These are phyloP conservation scores for Hypocreales sp. DNA, from an alignment of 2,329 filamentous ascomycete genomes.

Conservation along the genomic window DNA sequence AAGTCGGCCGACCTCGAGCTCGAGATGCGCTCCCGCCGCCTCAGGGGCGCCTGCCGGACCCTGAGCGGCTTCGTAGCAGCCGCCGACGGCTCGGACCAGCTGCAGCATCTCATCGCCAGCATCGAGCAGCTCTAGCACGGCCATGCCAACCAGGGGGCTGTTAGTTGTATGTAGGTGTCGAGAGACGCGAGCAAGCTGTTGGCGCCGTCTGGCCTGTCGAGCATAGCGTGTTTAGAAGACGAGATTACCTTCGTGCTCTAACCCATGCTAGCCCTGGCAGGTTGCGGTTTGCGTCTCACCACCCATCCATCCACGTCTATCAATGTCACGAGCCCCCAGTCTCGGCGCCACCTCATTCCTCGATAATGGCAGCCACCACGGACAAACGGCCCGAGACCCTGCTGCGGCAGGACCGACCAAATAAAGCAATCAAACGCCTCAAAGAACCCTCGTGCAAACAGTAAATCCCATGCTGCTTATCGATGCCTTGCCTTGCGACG, in stretches of 20 bases:
- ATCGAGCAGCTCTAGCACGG: constrained; percentile 48
- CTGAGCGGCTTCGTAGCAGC: constrained; percentile 26
- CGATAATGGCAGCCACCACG: too few species aligned
- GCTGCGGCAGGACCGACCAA: too few species aligned
- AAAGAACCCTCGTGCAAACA: too few species aligned
- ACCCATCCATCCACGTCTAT: constrained; percentile 1
- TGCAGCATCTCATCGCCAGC: constrained; percentile 36
- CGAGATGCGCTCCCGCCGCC: constrained; percentile 46
- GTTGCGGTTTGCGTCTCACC: background rate
- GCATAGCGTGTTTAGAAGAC: constrained; percentile 1
- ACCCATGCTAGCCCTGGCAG: too few species aligned
- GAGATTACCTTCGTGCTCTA: background rate
- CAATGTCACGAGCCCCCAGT: too few species aligned
- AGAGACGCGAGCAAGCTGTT: too few species aligned
- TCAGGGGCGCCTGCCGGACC: constrained; percentile 32
- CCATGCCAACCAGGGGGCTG: background rate
- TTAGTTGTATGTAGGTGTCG: too few species aligned
- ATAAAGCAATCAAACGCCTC: too few species aligned
- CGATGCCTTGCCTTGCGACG: too few species aligned
- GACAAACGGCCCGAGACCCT: too few species aligned
- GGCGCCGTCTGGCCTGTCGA: background rate
- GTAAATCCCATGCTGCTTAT: too few species aligned
- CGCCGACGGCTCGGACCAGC: constrained; percentile 19
- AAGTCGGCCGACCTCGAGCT: constrained; percentile 74
- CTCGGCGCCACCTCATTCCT: too few species aligned